Base-by-base conservation (phyloP, 2,329 filamentous ascomycete species). In the Colletotrichum sansevieriae region DNA sequence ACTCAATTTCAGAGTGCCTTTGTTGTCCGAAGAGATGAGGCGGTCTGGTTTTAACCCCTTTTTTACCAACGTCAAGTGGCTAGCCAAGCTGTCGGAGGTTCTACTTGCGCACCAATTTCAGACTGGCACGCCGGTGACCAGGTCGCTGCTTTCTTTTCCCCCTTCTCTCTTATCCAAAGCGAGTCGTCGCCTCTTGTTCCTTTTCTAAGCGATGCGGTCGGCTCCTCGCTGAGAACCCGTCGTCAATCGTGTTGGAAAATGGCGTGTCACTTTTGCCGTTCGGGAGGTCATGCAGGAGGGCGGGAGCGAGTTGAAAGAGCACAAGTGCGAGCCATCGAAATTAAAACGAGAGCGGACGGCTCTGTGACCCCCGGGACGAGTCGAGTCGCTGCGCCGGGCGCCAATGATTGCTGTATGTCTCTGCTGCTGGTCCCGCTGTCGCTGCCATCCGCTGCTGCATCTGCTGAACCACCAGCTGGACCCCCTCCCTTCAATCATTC, bases 261-360 rank as follows among this genome's bases (percentile, higher is more conserved):
- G 29, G 29, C 29, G 29, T 29, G 29, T 29, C 29, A 29, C 7
- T 29, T 29, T 29, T 29, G 7, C 8, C 29, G 29, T 9, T 29
- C 25, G 43, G 43, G 47, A 54, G 65, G 47, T 43, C 39, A 46
- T 68, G 65, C 63, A 66, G 55, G 56, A 56, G 49, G 39, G 55
- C 66, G 63, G 62, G 62, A 65, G 43, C 54, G 39, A 60, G 25
- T 35, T 33, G 35, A 18, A 47, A 41, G 41, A 39, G 20, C 47
- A 51, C 35, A 66, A 52, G 63, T 41, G 55, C 62, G 56, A 47
- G 55, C 62, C 49, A 61, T 52, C 35, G 56, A 44, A 55, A 56
- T 69, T 51, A 61, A 69, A 61, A 69, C 55, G 43, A 37, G 63
- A 63, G 56, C 39, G 52, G 62, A 59, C 18, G 55, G 22, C n/a